Percentiles rank a stretch among this genome's conserved stretches.
These are phyloP conservation scores for Arthrobotrys entomopaga DNA, from an alignment of 2,329 filamentous ascomycete genomes.

Conservation along the genomic window DNA sequence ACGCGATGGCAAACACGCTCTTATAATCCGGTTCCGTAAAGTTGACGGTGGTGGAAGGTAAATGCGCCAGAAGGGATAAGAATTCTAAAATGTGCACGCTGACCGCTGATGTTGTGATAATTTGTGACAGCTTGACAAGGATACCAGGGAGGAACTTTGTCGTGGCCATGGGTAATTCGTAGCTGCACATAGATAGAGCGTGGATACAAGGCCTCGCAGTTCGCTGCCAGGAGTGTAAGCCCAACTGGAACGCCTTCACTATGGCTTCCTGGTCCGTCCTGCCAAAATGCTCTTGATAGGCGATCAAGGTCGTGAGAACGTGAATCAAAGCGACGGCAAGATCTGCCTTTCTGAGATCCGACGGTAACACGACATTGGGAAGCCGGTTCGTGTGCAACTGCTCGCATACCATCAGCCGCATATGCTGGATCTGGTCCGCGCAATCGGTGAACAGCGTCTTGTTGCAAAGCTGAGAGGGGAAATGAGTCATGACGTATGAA, in stretches of 20 bases:
- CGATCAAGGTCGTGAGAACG: conserved; percentile 84
- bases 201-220: conserved; percentile 95
- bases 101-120: conserved; percentile 91
- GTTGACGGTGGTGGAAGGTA: conserved; percentile 86
- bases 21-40: conserved; percentile 92
- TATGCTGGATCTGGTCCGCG: conserved; percentile 76
- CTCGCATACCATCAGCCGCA: conserved; percentile 81
- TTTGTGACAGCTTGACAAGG: conserved; percentile 91
- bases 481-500: conserved; percentile 85
- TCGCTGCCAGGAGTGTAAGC: conserved; percentile 83
- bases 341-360: conserved; percentile 84
- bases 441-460: conserved; percentile 82
- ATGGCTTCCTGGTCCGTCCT: conserved; percentile 90
- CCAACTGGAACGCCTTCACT: conserved; percentile 84
- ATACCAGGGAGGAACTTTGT: conserved; percentile 86
- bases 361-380: conserved; percentile 80
- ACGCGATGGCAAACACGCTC: conserved; percentile 93
- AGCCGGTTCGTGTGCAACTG: conserved; percentile 81
- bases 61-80: conserved; percentile 83
- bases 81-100: conserved; percentile 97
- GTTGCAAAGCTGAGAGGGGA: conserved; percentile 89
- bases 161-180: conserved; percentile 88
- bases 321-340: conserved; percentile 90
- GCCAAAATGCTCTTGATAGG: conserved; percentile 85
- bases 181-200: conserved; percentile 91